Evolutionary conservation across 108 stramenopile genomes (phyloP).

Genomic region (Cyclotella atomus): DNA sequence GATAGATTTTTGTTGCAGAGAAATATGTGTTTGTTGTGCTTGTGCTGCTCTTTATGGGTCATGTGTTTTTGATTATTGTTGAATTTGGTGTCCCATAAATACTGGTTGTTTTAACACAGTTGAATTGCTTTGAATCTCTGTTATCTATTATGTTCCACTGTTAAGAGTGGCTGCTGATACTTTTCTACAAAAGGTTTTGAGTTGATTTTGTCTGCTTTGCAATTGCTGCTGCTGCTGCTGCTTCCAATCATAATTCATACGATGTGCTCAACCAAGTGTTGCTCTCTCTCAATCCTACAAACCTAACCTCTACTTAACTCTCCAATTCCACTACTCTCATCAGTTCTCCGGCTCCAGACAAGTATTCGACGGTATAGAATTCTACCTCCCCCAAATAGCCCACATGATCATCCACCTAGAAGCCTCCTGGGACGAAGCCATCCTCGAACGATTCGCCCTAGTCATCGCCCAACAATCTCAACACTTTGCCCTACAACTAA

Average conservation of each 20-base stretch:
- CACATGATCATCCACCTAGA: conserved; percentile 99
- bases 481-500: conserved; percentile 97
- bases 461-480: conserved; percentile 96
- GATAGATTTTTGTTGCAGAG: neutral
- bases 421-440: conserved; percentile 91
- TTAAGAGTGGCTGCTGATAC: too few species aligned
- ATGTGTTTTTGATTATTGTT: too few species aligned
- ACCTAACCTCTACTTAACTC: too few species aligned
- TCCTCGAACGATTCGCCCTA: conserved; percentile 95
- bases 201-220: too few species aligned
- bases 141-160: neutral
- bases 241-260: too few species aligned
- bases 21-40: conserved; percentile 11
- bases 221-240: too few species aligned
- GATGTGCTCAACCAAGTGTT: too few species aligned
- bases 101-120: too few species aligned
- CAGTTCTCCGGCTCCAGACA: conserved; percentile 92
- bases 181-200: too few species aligned
- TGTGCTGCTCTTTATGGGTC: neutral
- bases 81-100: too few species aligned
- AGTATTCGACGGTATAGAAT: conserved; percentile 98
- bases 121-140: neutral
- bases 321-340: too few species aligned
- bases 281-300: too few species aligned
- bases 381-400: conserved; percentile 98